Percentiles rank a stretch among this genome's conserved stretches.
phyloP scores from a whole-genome alignment of 306 rosid species.

The Canavalia gladiata region DNA sequence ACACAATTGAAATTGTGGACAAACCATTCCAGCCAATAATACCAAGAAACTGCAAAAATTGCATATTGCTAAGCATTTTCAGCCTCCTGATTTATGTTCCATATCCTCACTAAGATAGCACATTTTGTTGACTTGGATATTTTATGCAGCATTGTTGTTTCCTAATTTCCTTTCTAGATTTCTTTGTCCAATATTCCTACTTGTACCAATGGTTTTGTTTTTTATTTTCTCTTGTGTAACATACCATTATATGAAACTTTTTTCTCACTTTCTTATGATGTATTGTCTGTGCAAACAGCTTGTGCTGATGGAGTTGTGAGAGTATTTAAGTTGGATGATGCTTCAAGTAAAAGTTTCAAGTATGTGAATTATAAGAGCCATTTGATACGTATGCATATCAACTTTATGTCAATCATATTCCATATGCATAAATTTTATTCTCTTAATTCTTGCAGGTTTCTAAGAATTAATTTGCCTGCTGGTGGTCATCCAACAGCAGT shows the following conservation, averaged over 20 bases:
- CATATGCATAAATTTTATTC: conserved; percentile 32
- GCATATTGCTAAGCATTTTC: neutral
- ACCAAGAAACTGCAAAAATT: conserved; percentile 4
- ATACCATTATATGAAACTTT: conserved; percentile 11
- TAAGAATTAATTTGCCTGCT: conserved; percentile 83
- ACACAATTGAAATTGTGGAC: conserved; percentile 26
- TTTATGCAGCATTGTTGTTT: conserved; percentile 32
- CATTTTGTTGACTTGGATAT: conserved; percentile 24
- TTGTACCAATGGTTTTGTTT: conserved; percentile 24
- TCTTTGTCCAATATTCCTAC: conserved; percentile 14
- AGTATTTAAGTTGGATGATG: conserved; percentile 93
- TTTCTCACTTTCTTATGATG: conserved; percentile 30
- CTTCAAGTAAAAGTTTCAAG: conserved; percentile 96
- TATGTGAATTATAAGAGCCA: conserved; percentile 57
- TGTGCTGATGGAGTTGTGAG: conserved; percentile 97
- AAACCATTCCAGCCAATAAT: conserved; percentile 12
- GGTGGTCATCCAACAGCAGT: conserved; percentile 94
- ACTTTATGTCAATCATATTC: conserved; percentile 40
- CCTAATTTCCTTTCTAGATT: conserved; percentile 7
- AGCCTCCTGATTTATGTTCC: neutral
- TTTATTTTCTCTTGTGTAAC: conserved; percentile 8
- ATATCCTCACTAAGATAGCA: conserved; percentile 3
- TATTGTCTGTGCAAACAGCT: conserved; percentile 62
- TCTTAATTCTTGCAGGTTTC: conserved; percentile 70
- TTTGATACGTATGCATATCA: conserved; percentile 17